phyloP scores from a whole-genome alignment of 768 basidiomycete genomes.

The Tulasnella sp. region DNA sequence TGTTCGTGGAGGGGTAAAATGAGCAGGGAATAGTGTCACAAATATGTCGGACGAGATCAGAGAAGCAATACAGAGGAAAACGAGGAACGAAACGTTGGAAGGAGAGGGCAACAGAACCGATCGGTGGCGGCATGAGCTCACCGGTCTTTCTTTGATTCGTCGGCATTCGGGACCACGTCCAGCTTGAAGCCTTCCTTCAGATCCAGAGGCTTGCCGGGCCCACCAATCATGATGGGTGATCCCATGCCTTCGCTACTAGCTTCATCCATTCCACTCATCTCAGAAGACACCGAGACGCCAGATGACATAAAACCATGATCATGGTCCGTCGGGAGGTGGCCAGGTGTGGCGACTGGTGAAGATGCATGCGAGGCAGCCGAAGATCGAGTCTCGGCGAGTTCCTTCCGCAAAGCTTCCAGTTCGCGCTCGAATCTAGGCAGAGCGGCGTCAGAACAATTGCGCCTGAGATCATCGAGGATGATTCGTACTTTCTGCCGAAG shows the following conservation, averaged over 20 bases:
- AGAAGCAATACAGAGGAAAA: not conserved
- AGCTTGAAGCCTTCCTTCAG: constrained; percentile 11
- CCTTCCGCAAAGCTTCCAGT: constrained; percentile 79
- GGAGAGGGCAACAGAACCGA: not conserved
- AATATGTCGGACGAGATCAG: not conserved
- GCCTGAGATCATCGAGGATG: constrained; percentile 10
- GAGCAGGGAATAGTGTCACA: not conserved
- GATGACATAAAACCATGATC: constrained; percentile 4
- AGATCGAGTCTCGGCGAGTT: constrained; percentile 49
- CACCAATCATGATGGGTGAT: constrained; percentile 2
- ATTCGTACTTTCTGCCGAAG: constrained; percentile 76
- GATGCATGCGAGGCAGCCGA: not conserved
- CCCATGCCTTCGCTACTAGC: not conserved
- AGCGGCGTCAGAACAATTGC: constrained; percentile 15
- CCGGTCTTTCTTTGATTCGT: constrained; percentile 6
- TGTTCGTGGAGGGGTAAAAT: not conserved
- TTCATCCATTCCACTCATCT: constrained; percentile 3
- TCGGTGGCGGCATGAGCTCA: not conserved
- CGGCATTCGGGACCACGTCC: not conserved
- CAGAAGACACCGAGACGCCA: constrained; percentile 1
- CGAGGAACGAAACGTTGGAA: not conserved
- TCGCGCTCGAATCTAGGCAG: constrained; percentile 74
- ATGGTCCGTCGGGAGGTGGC: not conserved
- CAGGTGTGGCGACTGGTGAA: not conserved
- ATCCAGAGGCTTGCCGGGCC: not conserved